Evolutionary conservation across 2,329 filamentous ascomycete species (phyloP), one percentile per base, ranked within the genome.

Genomic region (Arthrobotrys pseudoclavata): DNA sequence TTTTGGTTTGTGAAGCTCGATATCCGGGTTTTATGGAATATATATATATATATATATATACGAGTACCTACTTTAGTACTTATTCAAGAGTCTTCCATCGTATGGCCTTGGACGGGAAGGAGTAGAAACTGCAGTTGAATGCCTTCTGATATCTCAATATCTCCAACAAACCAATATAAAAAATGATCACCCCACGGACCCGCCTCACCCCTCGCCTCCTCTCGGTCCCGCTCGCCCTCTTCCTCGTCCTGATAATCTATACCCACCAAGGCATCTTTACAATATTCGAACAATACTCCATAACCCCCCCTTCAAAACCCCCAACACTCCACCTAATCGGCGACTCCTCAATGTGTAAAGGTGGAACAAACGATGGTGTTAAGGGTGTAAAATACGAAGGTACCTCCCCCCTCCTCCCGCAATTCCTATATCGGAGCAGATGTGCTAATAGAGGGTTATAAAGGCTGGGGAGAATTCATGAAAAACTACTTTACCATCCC

Each of bases 321-420:
- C 69, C 69, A 26, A 50, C 50, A n/a, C 20, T 66, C n/a, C 61
- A 72, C 29, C 40, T 72, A 15, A 57, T 72, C 22, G 60, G 69
- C 9, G 69, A 72, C 42, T 66, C 69, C 24, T 72, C 69, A 12
- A 72, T 72, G 69, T 66, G 69, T 47, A 64, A 62, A 57, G 60
- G 60, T n/a, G 69, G 69, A 3, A 72, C 61, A 1, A 66, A 72
- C n/a, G 42, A 72, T 40, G 69, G 69, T 7, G 42, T 60, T 12
- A 72, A 72, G 12, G 69, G 69, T n/a, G 57, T 71, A 13, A 37
- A 29, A 40, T 71, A 71, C 34, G 57, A 71, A 71, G 68, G 68
- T 71, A 40, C 12, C 40, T 57, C 9, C 18, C 13, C 31, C 15
- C 2, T 29, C n/a, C n/a, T 15, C 31, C 2, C 45, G 3, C 1